Percentiles rank a stretch among this genome's conserved stretches.
phyloP scores from a whole-genome alignment of 805 yeast genomes.

The Wickerhamiella slavikovae region DNA sequence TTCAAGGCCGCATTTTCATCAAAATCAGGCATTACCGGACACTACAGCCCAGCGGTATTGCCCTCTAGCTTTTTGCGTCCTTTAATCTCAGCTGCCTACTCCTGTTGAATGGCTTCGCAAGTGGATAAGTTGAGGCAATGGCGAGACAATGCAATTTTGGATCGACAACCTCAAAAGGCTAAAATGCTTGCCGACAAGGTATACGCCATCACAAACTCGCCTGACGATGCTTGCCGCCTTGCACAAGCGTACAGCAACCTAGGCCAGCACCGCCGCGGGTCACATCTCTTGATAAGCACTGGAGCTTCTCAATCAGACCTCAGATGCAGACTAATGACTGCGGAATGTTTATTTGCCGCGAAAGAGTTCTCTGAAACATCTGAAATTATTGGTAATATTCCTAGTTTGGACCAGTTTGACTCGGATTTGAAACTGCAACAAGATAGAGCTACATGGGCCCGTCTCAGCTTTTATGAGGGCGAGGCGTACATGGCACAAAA shows the following conservation, averaged over 20 bases:
- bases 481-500: slow-evolving; percentile 63
- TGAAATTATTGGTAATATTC: slow-evolving; percentile 62
- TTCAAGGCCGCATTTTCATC: too few relatives aligned
- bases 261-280: slow-evolving; percentile 62
- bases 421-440: background rate
- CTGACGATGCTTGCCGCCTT: slow-evolving; percentile 90
- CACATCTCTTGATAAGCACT: slow-evolving; percentile 39
- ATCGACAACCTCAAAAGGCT: slow-evolving; percentile 79
- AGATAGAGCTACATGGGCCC: background rate
- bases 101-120: slow-evolving; percentile 31
- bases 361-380: slow-evolving; percentile 66
- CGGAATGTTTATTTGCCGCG: slow-evolving; percentile 31
- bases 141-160: slow-evolving; percentile 86
- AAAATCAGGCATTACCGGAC: too few relatives aligned
- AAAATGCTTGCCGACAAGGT: slow-evolving; percentile 85
- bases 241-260: slow-evolving; percentile 71
- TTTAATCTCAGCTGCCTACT: too few relatives aligned
- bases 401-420: slow-evolving; percentile 30
- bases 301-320: slow-evolving; percentile 33
- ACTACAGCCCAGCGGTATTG: too few relatives aligned
- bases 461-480: slow-evolving; percentile 65
- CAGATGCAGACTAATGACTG: slow-evolving; percentile 65
- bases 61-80: too few relatives aligned
- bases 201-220: slow-evolving; percentile 57
- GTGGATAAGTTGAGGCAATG: slow-evolving; percentile 74